Conservation (phyloP, 371 early-diverging fungal species). For the Rhizopus stolonifer region DNA sequence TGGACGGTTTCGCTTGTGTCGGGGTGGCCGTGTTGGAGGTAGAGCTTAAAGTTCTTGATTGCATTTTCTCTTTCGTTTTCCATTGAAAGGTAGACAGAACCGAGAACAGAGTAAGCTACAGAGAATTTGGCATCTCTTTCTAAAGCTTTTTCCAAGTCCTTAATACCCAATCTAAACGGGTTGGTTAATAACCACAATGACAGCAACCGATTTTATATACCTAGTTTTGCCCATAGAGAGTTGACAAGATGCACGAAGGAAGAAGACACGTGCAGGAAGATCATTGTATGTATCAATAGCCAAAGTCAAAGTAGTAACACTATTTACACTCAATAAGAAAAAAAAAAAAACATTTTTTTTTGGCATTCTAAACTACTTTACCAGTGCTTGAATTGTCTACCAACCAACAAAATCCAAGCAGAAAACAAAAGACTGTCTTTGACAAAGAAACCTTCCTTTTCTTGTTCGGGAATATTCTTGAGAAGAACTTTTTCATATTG, state of each 20-base stretch:
- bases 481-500: conserved; percentile 32
- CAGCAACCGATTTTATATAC: conserved; percentile 37
- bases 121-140: conserved; percentile 51
- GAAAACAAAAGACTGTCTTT: conserved; percentile 49
- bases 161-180: conserved; percentile 54
- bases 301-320: conserved; percentile 58
- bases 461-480: conserved; percentile 48
- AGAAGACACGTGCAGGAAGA: conserved; percentile 58
- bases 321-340: no score
- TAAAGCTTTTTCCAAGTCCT: conserved; percentile 60
- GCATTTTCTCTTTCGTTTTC: conserved; percentile 57
- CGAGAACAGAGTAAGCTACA: conserved; percentile 58
- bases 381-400: conserved; percentile 66
- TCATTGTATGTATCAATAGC: conserved; percentile 61
- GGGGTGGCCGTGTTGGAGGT: conserved; percentile 54
- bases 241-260: conserved; percentile 65
- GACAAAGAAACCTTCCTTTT: conserved; percentile 53
- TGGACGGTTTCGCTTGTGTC: conserved; percentile 60
- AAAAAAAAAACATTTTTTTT: not conserved
- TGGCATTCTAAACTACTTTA: no score
- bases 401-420: conserved; percentile 65
- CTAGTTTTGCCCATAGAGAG: conserved; percentile 54
- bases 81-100: conserved; percentile 54
- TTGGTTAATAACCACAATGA: no score
- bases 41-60: conserved; percentile 55